Conservation (phyloP, 495 filamentous ascomycete genomes). For the Hypoxylon fragiforme region DNA sequence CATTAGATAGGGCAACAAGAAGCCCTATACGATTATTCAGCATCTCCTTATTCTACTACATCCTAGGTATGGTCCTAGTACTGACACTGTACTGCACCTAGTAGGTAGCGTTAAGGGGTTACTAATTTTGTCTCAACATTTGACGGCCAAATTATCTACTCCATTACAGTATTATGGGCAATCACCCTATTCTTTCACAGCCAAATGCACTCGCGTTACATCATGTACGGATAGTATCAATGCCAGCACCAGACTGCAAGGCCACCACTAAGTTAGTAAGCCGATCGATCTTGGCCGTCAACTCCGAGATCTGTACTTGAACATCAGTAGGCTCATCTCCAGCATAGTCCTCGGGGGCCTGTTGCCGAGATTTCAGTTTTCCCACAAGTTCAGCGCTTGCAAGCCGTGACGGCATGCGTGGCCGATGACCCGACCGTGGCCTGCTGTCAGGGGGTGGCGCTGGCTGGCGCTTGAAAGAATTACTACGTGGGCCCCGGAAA, state of each 20-base stretch:
- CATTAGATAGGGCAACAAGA: too few relatives aligned
- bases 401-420: constrained; percentile 19
- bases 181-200: not conserved
- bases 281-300: constrained; percentile 52
- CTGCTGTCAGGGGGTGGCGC: constrained; percentile 20
- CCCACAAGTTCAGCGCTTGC: constrained; percentile 25
- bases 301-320: constrained; percentile 49
- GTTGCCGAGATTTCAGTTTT: constrained; percentile 10
- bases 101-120: not conserved
- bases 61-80: too few relatives aligned
- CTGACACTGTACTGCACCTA: too few relatives aligned
- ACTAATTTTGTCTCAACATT: too few relatives aligned
- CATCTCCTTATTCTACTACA: too few relatives aligned
- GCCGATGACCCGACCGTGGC: constrained; percentile 21
- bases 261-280: constrained; percentile 48
- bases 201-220: not conserved
- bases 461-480: constrained; percentile 11
- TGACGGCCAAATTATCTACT: too few relatives aligned
- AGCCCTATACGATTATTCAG: too few relatives aligned
- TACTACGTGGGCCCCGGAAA: constrained; percentile 42
- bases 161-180: too few relatives aligned
- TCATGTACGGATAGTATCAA: constrained; percentile 22
- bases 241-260: constrained; percentile 38
- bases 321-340: constrained; percentile 41
- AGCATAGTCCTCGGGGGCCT: constrained; percentile 29